Evolutionary conservation across 2,329 filamentous ascomycete species (phyloP).

Genomic region (Cryoendolithus antarcticus): DNA sequence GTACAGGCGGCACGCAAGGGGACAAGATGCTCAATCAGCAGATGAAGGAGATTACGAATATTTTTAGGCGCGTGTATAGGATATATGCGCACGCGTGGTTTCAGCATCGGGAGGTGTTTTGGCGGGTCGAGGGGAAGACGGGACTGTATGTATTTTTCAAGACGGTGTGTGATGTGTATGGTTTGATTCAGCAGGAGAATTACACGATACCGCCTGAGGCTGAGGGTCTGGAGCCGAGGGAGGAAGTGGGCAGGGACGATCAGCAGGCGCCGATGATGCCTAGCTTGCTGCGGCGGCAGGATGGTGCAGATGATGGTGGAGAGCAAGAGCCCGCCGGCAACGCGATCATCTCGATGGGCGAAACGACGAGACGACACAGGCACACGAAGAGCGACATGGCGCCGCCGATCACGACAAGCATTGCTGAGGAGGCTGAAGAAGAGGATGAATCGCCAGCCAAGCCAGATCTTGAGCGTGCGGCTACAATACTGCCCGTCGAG

Average conservation of each 20-base stretch:
- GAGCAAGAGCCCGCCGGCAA: slow-evolving; percentile 24
- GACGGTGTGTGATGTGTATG: slow-evolving; percentile 86
- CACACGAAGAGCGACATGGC: slow-evolving; percentile 71
- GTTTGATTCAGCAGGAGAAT: slow-evolving; percentile 80
- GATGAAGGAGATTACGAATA: slow-evolving; percentile 78
- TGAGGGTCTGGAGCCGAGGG: slow-evolving; percentile 56
- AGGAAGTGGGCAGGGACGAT: slow-evolving; percentile 6
- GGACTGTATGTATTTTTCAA: slow-evolving; percentile 95
- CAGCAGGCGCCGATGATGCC: slow-evolving; percentile 11
- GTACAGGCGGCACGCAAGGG: slow-evolving; percentile 21
- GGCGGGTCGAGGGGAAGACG: slow-evolving; percentile 81
- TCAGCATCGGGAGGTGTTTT: slow-evolving; percentile 89
- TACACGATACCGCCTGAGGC: slow-evolving; percentile 92
- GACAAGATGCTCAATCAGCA: slow-evolving; percentile 38
- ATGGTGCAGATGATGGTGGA: slow-evolving; percentile 4
- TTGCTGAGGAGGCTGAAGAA: slow-evolving; percentile 67
- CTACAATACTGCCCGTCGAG: slow-evolving; percentile 7
- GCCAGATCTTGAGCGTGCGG: slow-evolving; percentile 14
- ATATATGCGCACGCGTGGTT: slow-evolving; percentile 99
- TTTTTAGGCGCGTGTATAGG: slow-evolving; percentile 84
- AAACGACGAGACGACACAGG: slow-evolving; percentile 73
- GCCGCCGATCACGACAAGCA: slow-evolving; percentile 60
- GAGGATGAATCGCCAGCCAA: slow-evolving; percentile 16
- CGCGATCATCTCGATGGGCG: slow-evolving; percentile 40
- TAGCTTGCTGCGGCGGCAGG: slow-evolving; percentile 25